Percentiles rank a stretch among this genome's conserved stretches.
phyloP scores from a whole-genome alignment of 2,329 filamentous ascomycete species.

The Tolypocladium album region DNA sequence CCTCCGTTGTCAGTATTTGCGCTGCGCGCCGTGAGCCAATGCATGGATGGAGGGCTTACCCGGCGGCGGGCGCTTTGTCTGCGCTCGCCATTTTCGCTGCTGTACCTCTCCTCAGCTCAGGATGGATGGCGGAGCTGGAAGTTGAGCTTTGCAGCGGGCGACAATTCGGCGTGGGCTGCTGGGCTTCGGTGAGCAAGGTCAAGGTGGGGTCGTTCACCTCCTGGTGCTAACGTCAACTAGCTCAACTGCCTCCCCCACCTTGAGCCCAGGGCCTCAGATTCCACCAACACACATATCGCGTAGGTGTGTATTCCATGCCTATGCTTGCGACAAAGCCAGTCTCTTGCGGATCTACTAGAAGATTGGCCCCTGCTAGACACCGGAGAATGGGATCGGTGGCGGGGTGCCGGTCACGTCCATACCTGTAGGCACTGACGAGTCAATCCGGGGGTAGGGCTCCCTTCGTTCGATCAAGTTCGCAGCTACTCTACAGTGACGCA shows the following conservation, averaged over 20 bases:
- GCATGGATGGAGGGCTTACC: constrained; percentile 15
- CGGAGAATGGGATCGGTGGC: not conserved
- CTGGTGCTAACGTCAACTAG: too few relatives aligned
- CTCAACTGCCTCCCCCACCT: not conserved
- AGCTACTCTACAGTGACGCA: not conserved
- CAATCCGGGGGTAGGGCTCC: not conserved
- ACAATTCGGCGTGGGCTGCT: constrained; percentile 18
- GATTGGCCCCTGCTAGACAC: too few relatives aligned
- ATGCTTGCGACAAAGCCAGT: not conserved
- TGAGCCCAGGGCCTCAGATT: not conserved
- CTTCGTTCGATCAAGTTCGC: not conserved
- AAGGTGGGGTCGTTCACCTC: constrained; percentile 11
- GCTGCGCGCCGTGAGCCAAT: not conserved
- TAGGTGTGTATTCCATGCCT: too few relatives aligned
- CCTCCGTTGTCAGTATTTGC: not conserved
- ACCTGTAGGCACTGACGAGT: not conserved
- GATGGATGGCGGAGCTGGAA: constrained; percentile 11
- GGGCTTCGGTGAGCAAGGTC: constrained; percentile 17
- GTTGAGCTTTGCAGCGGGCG: constrained; percentile 16
- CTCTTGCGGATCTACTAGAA: not conserved
- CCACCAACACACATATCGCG: not conserved
- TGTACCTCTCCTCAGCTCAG: constrained; percentile 10
- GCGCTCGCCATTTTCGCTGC: constrained; percentile 27
- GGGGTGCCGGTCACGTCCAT: not conserved
- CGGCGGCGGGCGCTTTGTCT: constrained; percentile 24